Evolutionary conservation across 2,329 filamentous ascomycete genomes (phyloP), one percentile per base, ranked within the genome.

Genomic region (Ophiostoma australiae): DNA sequence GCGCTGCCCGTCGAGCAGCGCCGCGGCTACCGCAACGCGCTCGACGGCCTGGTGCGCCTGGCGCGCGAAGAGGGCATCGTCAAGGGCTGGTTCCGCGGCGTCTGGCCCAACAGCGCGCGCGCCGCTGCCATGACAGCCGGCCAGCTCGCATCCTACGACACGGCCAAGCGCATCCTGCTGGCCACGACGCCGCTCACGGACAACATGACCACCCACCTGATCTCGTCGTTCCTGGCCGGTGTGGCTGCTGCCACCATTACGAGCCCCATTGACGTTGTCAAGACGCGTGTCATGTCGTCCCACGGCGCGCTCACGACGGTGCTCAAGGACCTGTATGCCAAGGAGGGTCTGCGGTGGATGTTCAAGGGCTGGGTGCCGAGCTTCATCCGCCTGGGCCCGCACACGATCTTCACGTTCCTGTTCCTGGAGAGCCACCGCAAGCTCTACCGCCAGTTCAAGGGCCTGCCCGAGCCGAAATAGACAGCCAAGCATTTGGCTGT

Each of bases 301-400:
- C 80, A 80, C 68, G 79, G 82, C 61, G 79, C 81, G 73, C 77
- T 82, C 73, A 83, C 85, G 35, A 80, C 95, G 39, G 79, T 93
- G 31, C 80, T 96, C 70, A 80, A 82, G 61, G 88, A 91, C 65
- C 89, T 94, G 41, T 91, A 89, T 74, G 85, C 83, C 70, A 82
- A 86, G 23, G 91, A 96, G 77, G 93, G 93, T 1, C 79, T 91
- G 68, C 81, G 85, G 65, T 97, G 93, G 93, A 90, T 94, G 86
- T 96, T 96, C 81, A 91, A 92, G 79, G 93, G 93, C 73, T 96
- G 92, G 92, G 88, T 94, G 67, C 93, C 93, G n/a, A 88, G 86
- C 75, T 90, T 90, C 77, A 81, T 90, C 74, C 81, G 88, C 72
- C 80, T 90, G 68, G 88, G 88, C 76, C 88, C 88, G 84, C 93